Evolutionary conservation across 805 yeast species (phyloP).

Genomic region (Candida namnaoensis): DNA sequence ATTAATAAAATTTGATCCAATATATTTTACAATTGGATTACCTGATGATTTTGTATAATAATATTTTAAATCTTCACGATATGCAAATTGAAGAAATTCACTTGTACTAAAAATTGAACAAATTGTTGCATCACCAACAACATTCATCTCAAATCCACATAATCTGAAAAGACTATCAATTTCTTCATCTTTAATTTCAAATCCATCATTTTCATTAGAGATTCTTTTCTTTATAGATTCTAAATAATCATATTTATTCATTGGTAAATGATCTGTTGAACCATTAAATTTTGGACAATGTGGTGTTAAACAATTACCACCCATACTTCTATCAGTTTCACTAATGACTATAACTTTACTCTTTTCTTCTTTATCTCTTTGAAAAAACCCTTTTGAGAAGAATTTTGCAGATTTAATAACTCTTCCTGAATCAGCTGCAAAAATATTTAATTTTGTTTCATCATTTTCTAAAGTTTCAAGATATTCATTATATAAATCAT

Average conservation of each 20-base stretch:
- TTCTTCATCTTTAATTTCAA: constrained; percentile 30
- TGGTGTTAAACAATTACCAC: constrained; percentile 56
- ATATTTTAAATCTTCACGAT: constrained; percentile 30
- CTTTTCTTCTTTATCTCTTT: constrained; percentile 13
- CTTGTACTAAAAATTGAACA: constrained; percentile 36
- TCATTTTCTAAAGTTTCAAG: constrained; percentile 6
- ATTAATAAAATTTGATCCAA: constrained; percentile 37
- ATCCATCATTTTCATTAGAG: constrained; percentile 26
- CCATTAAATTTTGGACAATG: constrained; percentile 33
- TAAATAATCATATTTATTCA: constrained; percentile 15
- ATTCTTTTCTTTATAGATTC: constrained; percentile 24
- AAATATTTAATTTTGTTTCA: constrained; percentile 32
- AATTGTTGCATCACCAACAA: constrained; percentile 23
- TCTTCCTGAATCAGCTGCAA: constrained; percentile 46
- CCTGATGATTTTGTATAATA: constrained; percentile 46
- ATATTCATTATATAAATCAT: constrained; percentile 29
- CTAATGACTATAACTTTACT: constrained; percentile 31
- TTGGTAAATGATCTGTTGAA: constrained; percentile 16
- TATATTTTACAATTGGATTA: constrained; percentile 25
- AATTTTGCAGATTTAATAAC: constrained; percentile 44
- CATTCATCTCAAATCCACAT: constrained; percentile 45
- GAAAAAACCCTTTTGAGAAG: constrained; percentile 55
- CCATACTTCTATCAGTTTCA: constrained; percentile 34
- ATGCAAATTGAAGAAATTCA: constrained; percentile 35
- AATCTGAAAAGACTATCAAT: constrained; percentile 30